Evolutionary conservation across 768 basidiomycete species (phyloP).

Genomic region (Hericium coralloides): DNA sequence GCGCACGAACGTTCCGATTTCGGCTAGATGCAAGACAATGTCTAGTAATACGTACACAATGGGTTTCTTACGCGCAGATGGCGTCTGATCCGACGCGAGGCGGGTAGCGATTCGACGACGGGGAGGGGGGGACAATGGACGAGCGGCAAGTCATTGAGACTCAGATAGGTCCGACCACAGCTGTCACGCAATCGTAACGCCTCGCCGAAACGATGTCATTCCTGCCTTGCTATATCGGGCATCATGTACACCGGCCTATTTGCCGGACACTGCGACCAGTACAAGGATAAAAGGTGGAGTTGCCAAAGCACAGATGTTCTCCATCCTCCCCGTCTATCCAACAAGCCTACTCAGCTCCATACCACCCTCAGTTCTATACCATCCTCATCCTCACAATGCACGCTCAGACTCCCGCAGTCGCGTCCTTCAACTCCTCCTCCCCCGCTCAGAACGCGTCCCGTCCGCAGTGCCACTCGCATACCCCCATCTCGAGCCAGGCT

Average conservation of each 20-base stretch:
- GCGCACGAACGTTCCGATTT: not conserved
- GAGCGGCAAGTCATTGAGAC: too few species aligned
- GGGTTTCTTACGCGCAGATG: not conserved
- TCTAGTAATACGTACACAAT: not conserved
- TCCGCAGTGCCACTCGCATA: constrained; percentile 13
- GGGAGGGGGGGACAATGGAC: not conserved
- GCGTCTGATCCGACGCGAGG: not conserved
- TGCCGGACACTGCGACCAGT: not conserved
- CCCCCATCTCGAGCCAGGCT: constrained; percentile 11
- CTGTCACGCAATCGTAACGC: not conserved
- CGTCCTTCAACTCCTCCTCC: not conserved
- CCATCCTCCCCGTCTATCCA: not conserved
- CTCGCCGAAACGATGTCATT: not conserved
- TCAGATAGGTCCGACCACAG: not conserved
- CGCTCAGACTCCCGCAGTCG: not conserved
- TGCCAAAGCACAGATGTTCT: not conserved
- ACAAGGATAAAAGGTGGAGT: not conserved
- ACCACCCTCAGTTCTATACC: not conserved
- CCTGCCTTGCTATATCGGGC: not conserved
- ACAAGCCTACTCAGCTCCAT: not conserved
- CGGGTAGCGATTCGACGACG: not conserved
- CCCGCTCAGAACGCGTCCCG: constrained; percentile 1
- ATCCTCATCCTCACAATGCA: not conserved
- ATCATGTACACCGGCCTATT: not conserved
- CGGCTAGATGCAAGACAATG: not conserved